These are phyloP conservation scores for Cruciata laevipes DNA, from an alignment of 257 asterid genomes.

Conservation along the genomic window DNA sequence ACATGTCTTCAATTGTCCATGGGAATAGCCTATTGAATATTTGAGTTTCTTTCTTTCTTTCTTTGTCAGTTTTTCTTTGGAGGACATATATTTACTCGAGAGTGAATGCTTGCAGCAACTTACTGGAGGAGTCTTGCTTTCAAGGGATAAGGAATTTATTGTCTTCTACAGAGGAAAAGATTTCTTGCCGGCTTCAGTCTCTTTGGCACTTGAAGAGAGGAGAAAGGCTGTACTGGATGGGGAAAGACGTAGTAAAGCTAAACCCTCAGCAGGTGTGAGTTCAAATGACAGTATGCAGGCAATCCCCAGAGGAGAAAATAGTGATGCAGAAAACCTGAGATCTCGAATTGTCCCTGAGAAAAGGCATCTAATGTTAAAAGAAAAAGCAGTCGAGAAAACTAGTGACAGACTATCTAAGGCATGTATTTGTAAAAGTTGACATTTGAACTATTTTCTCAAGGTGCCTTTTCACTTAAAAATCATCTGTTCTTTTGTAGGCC, in stretches of 20 bases:
- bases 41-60: neutral
- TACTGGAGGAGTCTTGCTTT: slow-evolving; percentile 90
- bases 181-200: slow-evolving; percentile 84
- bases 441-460: slow-evolving; percentile 16
- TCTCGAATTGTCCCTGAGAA: slow-evolving; percentile 23
- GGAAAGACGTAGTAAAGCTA: slow-evolving; percentile 21
- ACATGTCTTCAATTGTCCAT: neutral
- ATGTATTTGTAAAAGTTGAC: slow-evolving; percentile 28
- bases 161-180: slow-evolving; percentile 94
- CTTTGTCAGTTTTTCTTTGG: neutral
- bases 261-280: slow-evolving; percentile 15
- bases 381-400: slow-evolving; percentile 49
- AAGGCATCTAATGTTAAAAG: slow-evolving; percentile 34
- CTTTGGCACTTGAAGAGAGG: slow-evolving; percentile 80
- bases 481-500: slow-evolving; percentile 50
- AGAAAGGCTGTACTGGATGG: slow-evolving; percentile 42
- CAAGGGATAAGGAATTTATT: slow-evolving; percentile 89
- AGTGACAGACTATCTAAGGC: slow-evolving; percentile 53
- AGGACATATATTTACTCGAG: slow-evolving; percentile 27
- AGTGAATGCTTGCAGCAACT: slow-evolving; percentile 57
- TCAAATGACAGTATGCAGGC: slow-evolving; percentile 21
- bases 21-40: slow-evolving; percentile 1
- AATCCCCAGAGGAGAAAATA: slow-evolving; percentile 26
- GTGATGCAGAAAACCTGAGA: slow-evolving; percentile 21
- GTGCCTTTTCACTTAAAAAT: slow-evolving; percentile 14